Percentiles rank a stretch among this genome's conserved stretches.
Evolutionary conservation across 2,329 filamentous ascomycete genomes (phyloP).

Genomic region (Botrytis galanthina): DNA sequence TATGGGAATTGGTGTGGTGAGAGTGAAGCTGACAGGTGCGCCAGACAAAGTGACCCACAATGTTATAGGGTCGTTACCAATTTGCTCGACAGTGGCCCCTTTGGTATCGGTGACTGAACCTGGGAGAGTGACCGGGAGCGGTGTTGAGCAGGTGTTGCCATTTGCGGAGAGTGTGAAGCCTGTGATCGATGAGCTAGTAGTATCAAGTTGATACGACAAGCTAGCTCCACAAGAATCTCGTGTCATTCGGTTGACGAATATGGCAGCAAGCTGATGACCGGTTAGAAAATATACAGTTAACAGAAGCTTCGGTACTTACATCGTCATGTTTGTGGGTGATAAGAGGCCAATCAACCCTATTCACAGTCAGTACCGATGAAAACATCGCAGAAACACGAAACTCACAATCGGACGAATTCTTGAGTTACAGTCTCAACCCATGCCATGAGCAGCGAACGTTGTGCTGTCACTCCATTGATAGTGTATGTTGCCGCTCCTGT

Average conservation of each 20-base stretch:
- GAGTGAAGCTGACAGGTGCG: slow-evolving; percentile 44
- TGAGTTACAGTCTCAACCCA: slow-evolving; percentile 19
- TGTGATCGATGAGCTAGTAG: slow-evolving; percentile 27
- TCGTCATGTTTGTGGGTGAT: slow-evolving; percentile 55
- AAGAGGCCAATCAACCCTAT: slow-evolving; percentile 48
- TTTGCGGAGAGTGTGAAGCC: slow-evolving; percentile 44
- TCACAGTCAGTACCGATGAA: neutral
- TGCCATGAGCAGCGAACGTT: slow-evolving; percentile 19
- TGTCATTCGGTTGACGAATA: slow-evolving; percentile 49
- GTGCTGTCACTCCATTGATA: slow-evolving; percentile 19
- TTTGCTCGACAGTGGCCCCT: slow-evolving; percentile 41
- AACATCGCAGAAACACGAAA: neutral
- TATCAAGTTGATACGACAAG: slow-evolving; percentile 24
- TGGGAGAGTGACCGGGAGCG: slow-evolving; percentile 41
- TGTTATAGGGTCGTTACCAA: slow-evolving; percentile 54
- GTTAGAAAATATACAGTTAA: slow-evolving; percentile 19
- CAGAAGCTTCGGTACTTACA: slow-evolving; percentile 39
- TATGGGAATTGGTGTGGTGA: slow-evolving; percentile 23
- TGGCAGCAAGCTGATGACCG: neutral
- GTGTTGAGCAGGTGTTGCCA: slow-evolving; percentile 27
- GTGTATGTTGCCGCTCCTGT: slow-evolving; percentile 17
- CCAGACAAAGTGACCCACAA: slow-evolving; percentile 50
- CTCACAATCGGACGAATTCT: slow-evolving; percentile 23
- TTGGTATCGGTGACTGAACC: slow-evolving; percentile 25
- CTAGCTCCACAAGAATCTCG: slow-evolving; percentile 29